A percentile compares a stretch with the other conserved stretches of the same genome.
Evolutionary conservation across 2,329 filamentous ascomycete genomes (phyloP).

Genomic region (Elsinoe arachidis): DNA sequence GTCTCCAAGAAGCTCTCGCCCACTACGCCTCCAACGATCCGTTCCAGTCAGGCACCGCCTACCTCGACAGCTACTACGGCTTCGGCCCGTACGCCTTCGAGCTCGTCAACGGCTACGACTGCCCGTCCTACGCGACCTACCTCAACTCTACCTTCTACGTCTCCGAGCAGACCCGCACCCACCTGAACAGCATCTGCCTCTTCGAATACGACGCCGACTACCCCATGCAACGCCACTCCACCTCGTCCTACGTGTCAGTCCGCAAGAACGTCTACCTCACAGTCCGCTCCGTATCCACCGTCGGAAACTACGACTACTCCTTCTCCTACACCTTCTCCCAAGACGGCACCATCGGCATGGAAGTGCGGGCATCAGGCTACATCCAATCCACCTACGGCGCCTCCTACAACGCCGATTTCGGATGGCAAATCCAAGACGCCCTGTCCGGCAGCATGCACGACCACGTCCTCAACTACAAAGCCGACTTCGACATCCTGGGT

Average conservation of each 20-base stretch:
- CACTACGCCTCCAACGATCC: slow-evolving; percentile 44
- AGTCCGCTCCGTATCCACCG: slow-evolving; percentile 40
- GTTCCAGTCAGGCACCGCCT: slow-evolving; percentile 37
- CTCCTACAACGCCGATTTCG: slow-evolving; percentile 42
- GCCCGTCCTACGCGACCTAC: slow-evolving; percentile 43
- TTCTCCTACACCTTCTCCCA: slow-evolving; percentile 42
- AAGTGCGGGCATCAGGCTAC: slow-evolving; percentile 46
- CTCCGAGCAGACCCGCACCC: slow-evolving; percentile 36
- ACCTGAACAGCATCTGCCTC: slow-evolving; percentile 45
- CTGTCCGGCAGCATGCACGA: slow-evolving; percentile 46
- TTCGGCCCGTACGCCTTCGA: slow-evolving; percentile 40
- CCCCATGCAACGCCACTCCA: slow-evolving; percentile 43
- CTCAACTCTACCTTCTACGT: slow-evolving; percentile 42
- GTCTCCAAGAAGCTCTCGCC: slow-evolving; percentile 47
- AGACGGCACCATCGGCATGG: slow-evolving; percentile 44
- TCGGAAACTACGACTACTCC: slow-evolving; percentile 47
- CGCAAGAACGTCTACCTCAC: slow-evolving; percentile 40
- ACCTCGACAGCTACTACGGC: slow-evolving; percentile 42
- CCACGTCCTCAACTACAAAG: slow-evolving; percentile 49
- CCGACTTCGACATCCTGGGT: slow-evolving; percentile 45
- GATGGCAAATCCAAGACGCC: slow-evolving; percentile 42
- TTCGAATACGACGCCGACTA: slow-evolving; percentile 45
- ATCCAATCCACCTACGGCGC: slow-evolving; percentile 36
- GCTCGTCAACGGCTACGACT: slow-evolving; percentile 44
- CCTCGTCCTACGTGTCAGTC: slow-evolving; percentile 31